Evolutionary conservation across 73 alveolate species (phyloP).

Genomic region (Symbiodinium pilosum): DNA sequence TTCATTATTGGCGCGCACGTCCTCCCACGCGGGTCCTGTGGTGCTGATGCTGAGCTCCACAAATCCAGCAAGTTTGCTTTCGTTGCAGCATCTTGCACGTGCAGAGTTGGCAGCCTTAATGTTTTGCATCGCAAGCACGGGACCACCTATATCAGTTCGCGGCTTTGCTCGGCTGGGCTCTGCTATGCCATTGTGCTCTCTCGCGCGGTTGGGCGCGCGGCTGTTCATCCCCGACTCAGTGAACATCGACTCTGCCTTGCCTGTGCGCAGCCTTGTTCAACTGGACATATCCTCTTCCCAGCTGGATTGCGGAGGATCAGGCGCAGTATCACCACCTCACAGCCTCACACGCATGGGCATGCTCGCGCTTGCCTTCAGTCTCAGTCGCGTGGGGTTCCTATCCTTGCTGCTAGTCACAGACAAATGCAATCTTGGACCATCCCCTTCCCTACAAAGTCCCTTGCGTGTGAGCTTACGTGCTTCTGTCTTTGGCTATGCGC

Average conservation of each 20-base stretch:
- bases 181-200: neutral
- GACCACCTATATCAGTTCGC: neutral
- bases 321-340: neutral
- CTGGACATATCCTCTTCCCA: neutral
- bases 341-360: neutral
- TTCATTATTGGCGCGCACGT: neutral
- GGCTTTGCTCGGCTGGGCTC: slow-evolving; percentile 26
- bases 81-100: neutral
- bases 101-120: neutral
- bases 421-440: neutral
- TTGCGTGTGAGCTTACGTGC: neutral
- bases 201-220: neutral
- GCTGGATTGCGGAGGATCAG: neutral
- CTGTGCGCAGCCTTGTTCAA: slow-evolving; percentile 1
- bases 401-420: neutral
- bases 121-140: neutral
- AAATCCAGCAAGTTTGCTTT: neutral
- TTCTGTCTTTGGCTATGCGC: neutral
- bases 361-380: slow-evolving; percentile 19
- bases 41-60: neutral
- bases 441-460: neutral
- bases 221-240: neutral
- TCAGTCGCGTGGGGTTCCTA: slow-evolving; percentile 21
- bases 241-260: neutral
- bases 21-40: neutral